These are phyloP conservation scores for Nephelium lappaceum DNA, from an alignment of 345 rosid genomes.

Conservation along the genomic window DNA sequence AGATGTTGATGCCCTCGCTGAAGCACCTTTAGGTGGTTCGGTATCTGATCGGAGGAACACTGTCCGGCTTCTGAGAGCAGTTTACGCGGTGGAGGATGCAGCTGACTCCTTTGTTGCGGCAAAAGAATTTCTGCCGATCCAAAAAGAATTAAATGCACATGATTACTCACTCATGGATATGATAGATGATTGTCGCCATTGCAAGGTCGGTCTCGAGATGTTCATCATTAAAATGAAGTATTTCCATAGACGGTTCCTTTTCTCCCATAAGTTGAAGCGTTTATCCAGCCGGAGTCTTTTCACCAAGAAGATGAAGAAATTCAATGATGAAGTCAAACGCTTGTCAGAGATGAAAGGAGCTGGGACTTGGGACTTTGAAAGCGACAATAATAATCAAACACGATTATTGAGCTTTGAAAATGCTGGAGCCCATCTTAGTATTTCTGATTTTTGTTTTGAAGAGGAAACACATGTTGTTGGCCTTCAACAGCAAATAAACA, in stretches of 20 bases:
- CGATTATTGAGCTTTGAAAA: no score
- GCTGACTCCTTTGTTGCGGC: background rate
- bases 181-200: no score
- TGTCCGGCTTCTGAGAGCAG: background rate
- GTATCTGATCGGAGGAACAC: background rate
- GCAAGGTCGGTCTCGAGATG: no score
- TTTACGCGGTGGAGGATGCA: background rate
- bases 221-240: background rate
- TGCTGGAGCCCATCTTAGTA: no score
- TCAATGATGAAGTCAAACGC: background rate
- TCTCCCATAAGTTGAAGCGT: background rate
- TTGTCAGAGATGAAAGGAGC: background rate
- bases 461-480: slow-evolving; percentile 16
- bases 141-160: no score
- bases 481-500: slow-evolving; percentile 3
- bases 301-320: background rate
- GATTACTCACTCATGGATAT: no score
- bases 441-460: background rate
- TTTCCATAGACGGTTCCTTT: background rate
- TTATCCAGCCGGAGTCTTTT: background rate
- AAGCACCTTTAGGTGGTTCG: background rate
- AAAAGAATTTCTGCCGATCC: no score
- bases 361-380: background rate
- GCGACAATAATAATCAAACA: background rate
- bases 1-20: no score